Evolutionary conservation across 345 rosid genomes (phyloP), one percentile per base, ranked within the genome.

Genomic region (Hevea brasiliensis): DNA sequence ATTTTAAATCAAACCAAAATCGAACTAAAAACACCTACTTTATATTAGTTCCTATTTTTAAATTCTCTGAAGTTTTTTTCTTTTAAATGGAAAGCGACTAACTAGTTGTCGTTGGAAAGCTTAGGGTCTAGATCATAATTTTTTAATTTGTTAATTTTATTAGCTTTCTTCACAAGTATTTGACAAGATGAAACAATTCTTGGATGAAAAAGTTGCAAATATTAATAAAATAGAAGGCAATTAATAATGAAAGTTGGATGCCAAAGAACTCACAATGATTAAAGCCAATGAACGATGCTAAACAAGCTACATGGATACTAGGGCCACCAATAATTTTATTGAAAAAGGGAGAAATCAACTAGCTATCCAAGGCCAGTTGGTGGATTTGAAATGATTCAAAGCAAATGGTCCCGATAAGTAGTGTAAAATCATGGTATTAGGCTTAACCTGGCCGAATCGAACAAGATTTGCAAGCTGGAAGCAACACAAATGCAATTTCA

Each of bases 291-390:
- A 20, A 67, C 9, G 26, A 67, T 29, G 40, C 48, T 23, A 56
- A 50, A 18, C 15, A 58, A 57, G 48, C 53, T 18, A 8, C n/a
- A 56, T 56, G 41, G 40, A 15, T 7, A 57, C 37, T 6, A 4
- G 47, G 68, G 23, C 18, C 40, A 21, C 40, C 5, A 10, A 20
- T 47, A 2, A 50, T 26, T 47, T 14, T 21, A 32, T 0, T n/a
- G 5, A 35, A 69, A 55, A 69, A 0, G 11, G 29, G 21, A 9
- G 11, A 29, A 35, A 61, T 2, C n/a, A n/a, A n/a, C n/a, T n/a
- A n/a, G n/a, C 2, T 41, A 54, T n/a, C 53, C 18, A 59, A 67
- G 59, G 72, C 53, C 13, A 17, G 72, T 24, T n/a, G 72, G 60
- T 41, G 26, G 17, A 4, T n/a, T 67, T 32, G 50, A 67, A 66